Evolutionary conservation across 352 stramenopile species (phyloP).

Genomic region (Phytophthora ohioensis): DNA sequence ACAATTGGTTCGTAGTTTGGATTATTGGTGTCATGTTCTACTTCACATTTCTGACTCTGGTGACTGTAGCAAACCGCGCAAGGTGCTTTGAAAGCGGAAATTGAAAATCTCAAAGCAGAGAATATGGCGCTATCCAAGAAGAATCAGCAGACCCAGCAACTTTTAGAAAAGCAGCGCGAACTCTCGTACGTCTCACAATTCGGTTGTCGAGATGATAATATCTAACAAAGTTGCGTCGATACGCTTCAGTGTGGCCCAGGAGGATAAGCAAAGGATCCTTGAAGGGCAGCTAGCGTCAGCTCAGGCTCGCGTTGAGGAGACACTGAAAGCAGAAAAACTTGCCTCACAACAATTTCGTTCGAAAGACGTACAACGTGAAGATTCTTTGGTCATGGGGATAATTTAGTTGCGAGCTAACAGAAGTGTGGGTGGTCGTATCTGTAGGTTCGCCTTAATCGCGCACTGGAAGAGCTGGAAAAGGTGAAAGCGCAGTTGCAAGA

Average conservation of each 20-base stretch:
- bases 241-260: constrained; percentile 58
- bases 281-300: constrained; percentile 67
- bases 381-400: not conserved
- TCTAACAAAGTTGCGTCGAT: not conserved
- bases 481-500: constrained; percentile 72
- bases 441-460: constrained; percentile 78
- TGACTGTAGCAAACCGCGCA: constrained; percentile 50
- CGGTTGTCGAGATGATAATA: too few relatives aligned
- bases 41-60: not conserved
- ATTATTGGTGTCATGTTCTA: constrained; percentile 4
- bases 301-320: constrained; percentile 60
- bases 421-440: not conserved
- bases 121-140: constrained; percentile 65
- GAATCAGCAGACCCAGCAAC: constrained; percentile 64
- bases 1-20: constrained; percentile 50
- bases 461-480: constrained; percentile 81
- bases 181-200: constrained; percentile 53
- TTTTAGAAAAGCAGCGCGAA: constrained; percentile 84
- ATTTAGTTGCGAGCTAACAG: not conserved
- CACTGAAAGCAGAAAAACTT: constrained; percentile 68
- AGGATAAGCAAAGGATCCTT: constrained; percentile 76
- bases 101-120: constrained; percentile 62
- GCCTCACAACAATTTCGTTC: constrained; percentile 74
- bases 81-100: constrained; percentile 40
- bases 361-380: constrained; percentile 58